Evolutionary conservation across 768 basidiomycete genomes (phyloP), one percentile per base, ranked within the genome.

Genomic region (Austroboletus eburneus): DNA sequence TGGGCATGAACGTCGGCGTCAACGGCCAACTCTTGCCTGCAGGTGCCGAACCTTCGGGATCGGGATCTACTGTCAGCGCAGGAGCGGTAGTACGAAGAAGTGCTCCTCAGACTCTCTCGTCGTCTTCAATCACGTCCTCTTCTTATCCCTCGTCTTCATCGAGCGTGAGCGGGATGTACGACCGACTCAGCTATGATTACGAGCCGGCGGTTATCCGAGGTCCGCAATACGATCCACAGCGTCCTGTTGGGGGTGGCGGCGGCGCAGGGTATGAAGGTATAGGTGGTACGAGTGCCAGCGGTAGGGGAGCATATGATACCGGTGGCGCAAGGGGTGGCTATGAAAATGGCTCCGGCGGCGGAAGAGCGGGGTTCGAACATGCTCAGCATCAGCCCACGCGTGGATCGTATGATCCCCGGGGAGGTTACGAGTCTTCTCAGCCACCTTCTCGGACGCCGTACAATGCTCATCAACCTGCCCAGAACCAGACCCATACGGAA

Each of bases 321-420:
- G 23, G 45, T 30, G 42, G 34, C 8, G 25, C 46, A 17, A 51
- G 61, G 45, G 35, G 32, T 45, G 59, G 57, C n/a, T 63, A 64
- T 32, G 55, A 63, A 13, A 46, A 39, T n/a, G 54, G 42, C 6
- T 8, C 46, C 2, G 49, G 43, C 24, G 29, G 43, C 9, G 55
- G 51, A 12, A 48, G 63, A 33, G 36, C 44, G 17, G 38, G 53
- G 4, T 65, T 58, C 37, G 53, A 65, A 14, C 63, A 67, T 24
- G 27, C 35, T 12, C 63, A 54, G n/a, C 62, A 66, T 17, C 63
- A 62, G 9, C 59, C 50, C 10, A 18, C 56, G 5, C 62, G 65
- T 30, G 53, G 45, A 12, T 61, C 61, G 8, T 67, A 65, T 20
- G 58, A 62, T 21, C 50, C 63, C 8, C 52, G 59, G 25, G 42